Evolutionary conservation across 257 asterid species (phyloP), one percentile per base, ranked within the genome.

Genomic region (Plantago major): DNA sequence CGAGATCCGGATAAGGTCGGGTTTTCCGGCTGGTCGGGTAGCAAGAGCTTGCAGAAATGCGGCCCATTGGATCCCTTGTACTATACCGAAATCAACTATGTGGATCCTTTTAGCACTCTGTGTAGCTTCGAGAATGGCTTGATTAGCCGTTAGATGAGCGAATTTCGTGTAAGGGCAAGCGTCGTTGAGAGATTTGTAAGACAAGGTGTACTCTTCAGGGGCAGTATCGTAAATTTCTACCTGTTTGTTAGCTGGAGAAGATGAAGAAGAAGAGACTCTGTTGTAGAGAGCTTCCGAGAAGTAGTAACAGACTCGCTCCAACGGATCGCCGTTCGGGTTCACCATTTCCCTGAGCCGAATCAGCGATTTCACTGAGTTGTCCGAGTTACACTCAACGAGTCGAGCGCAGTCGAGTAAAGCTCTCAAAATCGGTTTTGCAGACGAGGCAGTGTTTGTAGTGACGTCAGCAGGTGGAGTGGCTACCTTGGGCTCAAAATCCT

Each of bases 41-140:
- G 97, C 97, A 16, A 93, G 51, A n/a, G 96, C 99, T 57, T 93
- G 99, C 68, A 93, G 77, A 10, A 93, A 83, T 6, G 97, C 97
- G 1, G 99, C 97, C 99, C 99, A 93, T 54, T 93, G 99, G 64
- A 93, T 79, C 7, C 99, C 99, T 52, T 89, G 97, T 19, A 83
- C 90, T 44, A 93, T 86, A 10, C 99, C 99, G 33, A 93, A 93
- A 82, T 93, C 99, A 9, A 93, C 79, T 13, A 93, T 81, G 81
- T 87, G 99, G 65, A 93, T 93, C 71, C 73, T 82, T 30, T 19
- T 55, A 26, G 78, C 82, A 10, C 67, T 76, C 53, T 85, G 92
- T 5, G 94, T 89, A 37, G 96, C 92, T 64, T 93, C 97, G 0
- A 93, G 74, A 44, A 93, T 93, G 0, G 99, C 96, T 76, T 93